Percentiles rank a stretch among this genome's conserved stretches.
phyloP scores from a whole-genome alignment of 495 filamentous ascomycete genomes.

The Daldinia concentrica region DNA sequence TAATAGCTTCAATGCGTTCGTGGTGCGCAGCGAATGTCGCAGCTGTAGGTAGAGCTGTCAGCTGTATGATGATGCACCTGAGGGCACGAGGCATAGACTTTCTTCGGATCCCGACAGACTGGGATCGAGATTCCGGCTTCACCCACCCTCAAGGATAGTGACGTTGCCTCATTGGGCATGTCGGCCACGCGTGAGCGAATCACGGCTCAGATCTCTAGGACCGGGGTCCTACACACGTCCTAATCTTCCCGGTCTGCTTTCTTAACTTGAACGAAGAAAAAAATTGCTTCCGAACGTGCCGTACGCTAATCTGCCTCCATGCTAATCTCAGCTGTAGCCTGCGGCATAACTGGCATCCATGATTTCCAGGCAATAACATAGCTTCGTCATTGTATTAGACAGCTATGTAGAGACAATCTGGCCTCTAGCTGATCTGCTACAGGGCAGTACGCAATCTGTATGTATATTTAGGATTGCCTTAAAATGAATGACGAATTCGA shows the following conservation, averaged over 20 bases:
- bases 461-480: neutral
- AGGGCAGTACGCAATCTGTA: neutral
- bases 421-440: constrained; percentile 8
- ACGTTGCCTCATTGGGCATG: constrained; percentile 32
- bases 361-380: constrained; percentile 29
- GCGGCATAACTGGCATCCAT: constrained; percentile 10
- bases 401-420: constrained; percentile 19
- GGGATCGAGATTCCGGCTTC: constrained; percentile 41
- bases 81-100: neutral
- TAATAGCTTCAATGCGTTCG: constrained; percentile 27
- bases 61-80: constrained; percentile 27
- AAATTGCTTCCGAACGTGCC: constrained; percentile 36
- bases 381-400: constrained; percentile 30
- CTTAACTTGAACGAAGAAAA: constrained; percentile 19
- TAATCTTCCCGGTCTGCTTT: constrained; percentile 35
- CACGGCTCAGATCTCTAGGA: constrained; percentile 3
- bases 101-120: constrained; percentile 36
- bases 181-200: constrained; percentile 25
- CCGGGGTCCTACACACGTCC: constrained; percentile 29
- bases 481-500: constrained; percentile 8
- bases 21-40: neutral
- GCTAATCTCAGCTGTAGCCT: constrained; percentile 31
- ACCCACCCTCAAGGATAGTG: constrained; percentile 26
- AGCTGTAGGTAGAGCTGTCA: constrained; percentile 14
- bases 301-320: constrained; percentile 5